Conservation (phyloP, 768 basidiomycete species). For the Agrocybe praecox region DNA sequence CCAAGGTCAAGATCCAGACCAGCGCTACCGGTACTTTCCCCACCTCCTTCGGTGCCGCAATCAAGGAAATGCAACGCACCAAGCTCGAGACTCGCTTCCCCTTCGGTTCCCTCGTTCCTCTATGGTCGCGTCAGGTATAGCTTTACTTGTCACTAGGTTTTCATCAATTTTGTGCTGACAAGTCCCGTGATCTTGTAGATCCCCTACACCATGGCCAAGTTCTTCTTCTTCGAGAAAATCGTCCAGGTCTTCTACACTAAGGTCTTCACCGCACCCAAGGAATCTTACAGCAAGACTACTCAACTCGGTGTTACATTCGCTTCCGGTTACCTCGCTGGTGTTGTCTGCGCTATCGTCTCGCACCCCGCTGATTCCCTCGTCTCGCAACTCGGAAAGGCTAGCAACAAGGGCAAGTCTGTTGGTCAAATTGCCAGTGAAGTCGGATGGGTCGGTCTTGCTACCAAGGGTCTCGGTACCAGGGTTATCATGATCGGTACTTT, state of each 20-base stretch:
- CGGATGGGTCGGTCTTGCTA: constrained; percentile 63
- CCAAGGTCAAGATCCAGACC: constrained; percentile 90
- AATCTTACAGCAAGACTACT: constrained; percentile 75
- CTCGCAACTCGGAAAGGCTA: constrained; percentile 89
- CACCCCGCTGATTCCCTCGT: constrained; percentile 95
- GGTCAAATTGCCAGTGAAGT: constrained; percentile 75
- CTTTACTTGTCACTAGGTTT: background rate
- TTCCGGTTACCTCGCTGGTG: constrained; percentile 94
- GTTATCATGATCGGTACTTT: constrained; percentile 79
- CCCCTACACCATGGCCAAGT: constrained; percentile 99
- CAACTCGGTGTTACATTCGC: constrained; percentile 90
- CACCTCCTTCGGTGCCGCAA: constrained; percentile 68
- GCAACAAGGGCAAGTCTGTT: constrained; percentile 80
- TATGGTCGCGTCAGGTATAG: constrained; percentile 85
- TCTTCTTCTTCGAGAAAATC: constrained; percentile 93
- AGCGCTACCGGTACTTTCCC: constrained; percentile 78
- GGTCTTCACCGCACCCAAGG: constrained; percentile 81
- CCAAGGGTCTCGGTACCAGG: constrained; percentile 87
- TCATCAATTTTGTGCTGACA: background rate
- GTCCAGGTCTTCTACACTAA: constrained; percentile 87
- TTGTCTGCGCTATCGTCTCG: constrained; percentile 94
- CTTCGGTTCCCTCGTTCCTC: constrained; percentile 82
- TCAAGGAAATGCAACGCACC: constrained; percentile 68
- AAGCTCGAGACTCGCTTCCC: constrained; percentile 79
- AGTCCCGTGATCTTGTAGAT: constrained; percentile 50